Evolutionary conservation across 2,329 filamentous ascomycete genomes (phyloP).

Genomic region (Phaeophleospora eucalypticola): DNA sequence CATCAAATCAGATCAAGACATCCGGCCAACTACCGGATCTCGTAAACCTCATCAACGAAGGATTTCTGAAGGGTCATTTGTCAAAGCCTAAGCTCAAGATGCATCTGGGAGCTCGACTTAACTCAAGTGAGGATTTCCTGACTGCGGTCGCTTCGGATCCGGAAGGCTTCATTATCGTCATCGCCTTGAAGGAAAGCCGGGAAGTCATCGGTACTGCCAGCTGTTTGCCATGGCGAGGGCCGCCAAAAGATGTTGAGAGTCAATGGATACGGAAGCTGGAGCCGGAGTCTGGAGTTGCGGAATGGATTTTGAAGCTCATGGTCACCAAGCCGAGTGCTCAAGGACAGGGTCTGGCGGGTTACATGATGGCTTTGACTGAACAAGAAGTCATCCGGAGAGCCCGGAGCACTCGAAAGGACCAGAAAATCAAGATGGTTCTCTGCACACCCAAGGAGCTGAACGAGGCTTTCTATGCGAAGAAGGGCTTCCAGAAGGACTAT

Average conservation of each 20-base stretch:
- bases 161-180: constrained; percentile 15
- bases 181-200: constrained; percentile 2
- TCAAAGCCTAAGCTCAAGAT: constrained; percentile 12
- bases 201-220: constrained; percentile 15
- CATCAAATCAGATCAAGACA: constrained; percentile 2
- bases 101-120: constrained; percentile 5
- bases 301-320: constrained; percentile 19
- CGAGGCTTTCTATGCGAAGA: constrained; percentile 11
- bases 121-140: constrained; percentile 13
- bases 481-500: constrained; percentile 15
- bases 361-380: constrained; percentile 13
- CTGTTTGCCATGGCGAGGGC: constrained; percentile 12
- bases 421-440: constrained; percentile 11
- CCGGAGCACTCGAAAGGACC: constrained; percentile 2
- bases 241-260: neutral
- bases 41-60: constrained; percentile 12
- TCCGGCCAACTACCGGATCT: constrained; percentile 11
- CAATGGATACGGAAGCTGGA: constrained; percentile 10
- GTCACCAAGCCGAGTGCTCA: constrained; percentile 7
- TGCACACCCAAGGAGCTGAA: constrained; percentile 14
- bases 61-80: constrained; percentile 9
- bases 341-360: constrained; percentile 12
- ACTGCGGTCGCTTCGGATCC: no score
- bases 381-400: constrained; percentile 7
- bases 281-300: constrained; percentile 10